Conservation (phyloP, 257 asterid species). For the Rubia yunnanensis region DNA sequence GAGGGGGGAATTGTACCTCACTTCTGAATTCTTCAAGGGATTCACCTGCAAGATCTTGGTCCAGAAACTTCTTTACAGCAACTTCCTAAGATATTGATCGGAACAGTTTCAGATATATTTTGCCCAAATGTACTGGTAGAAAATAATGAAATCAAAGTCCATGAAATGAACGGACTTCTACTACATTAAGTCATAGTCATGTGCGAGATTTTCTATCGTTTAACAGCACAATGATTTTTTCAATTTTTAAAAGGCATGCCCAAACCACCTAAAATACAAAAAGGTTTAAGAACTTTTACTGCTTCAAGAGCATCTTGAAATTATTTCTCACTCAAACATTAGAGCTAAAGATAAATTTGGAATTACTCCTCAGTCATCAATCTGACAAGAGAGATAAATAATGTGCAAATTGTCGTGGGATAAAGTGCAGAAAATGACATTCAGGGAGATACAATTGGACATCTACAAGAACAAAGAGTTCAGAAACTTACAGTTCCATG, state of each 20-base stretch:
- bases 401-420: not conserved
- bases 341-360: not conserved
- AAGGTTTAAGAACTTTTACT: not conserved
- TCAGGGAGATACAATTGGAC: not conserved
- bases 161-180: not conserved
- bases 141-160: not conserved
- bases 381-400: not conserved
- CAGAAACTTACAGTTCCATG: constrained; percentile 90
- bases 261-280: not conserved
- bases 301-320: not conserved
- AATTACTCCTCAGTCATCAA: not conserved
- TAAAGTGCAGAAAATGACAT: not conserved
- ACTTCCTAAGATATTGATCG: constrained; percentile 50
- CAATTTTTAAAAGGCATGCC: not conserved
- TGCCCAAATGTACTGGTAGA: not conserved
- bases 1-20: constrained; percentile 52
- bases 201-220: not conserved
- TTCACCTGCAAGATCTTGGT: constrained; percentile 82
- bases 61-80: constrained; percentile 91
- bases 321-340: not conserved
- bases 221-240: constrained; percentile 2
- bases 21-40: constrained; percentile 93
- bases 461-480: not conserved
- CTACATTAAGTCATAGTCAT: not conserved
- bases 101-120: not conserved